Evolutionary conservation across 768 basidiomycete species (phyloP), one percentile per base, ranked within the genome.

Genomic region (Podaxis sp.): DNA sequence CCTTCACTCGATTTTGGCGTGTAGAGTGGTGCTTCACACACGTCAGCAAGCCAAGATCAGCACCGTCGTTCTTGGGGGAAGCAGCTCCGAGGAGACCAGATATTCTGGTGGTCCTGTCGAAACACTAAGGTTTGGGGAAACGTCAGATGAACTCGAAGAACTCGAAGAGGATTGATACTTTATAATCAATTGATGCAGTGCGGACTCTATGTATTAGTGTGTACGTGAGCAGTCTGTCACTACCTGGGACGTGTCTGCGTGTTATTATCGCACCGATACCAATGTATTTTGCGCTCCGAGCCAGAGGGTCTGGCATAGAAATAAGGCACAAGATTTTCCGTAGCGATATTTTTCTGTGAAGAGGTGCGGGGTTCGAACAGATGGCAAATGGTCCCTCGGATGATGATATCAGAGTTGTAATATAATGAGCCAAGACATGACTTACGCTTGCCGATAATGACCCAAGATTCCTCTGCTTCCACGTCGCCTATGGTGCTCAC

Each of bases 401-500:
- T 36, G 51, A 53, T 53, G 52, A 30, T 36, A 46, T 19, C 19
- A 6, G 9, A 22, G 49, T 51, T 26, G 12, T 44, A 49, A 52
- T 24, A 15, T 36, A 49, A 44, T 44, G 56, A 57, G 40, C 13
- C 7, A 8, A 48, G 9, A 55, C 30, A 62, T 54, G 46, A 33
- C 48, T 48, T 33, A 15, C 48, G 13, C 28, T n/a, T 54, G 52
- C 36, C 22, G 38, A 39, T 51, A 62, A 80, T 77, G 73, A 68
- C 75, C 39, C 78, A 78, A 36, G 77, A 78, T 69, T 79, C 80
- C 17, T 80, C 81, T 52, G 72, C 81, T 53, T 80, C 82, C 26
- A 74, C 80, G 5, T 79, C 84, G 4, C 85, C 86, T 7, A 77
- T 82, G 68, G 70, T 82, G 28, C 78, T 88, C 64, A 87, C 86